Conservation (phyloP, 2,329 filamentous ascomycete species). For the Pseudogymnoascus pannorum region DNA sequence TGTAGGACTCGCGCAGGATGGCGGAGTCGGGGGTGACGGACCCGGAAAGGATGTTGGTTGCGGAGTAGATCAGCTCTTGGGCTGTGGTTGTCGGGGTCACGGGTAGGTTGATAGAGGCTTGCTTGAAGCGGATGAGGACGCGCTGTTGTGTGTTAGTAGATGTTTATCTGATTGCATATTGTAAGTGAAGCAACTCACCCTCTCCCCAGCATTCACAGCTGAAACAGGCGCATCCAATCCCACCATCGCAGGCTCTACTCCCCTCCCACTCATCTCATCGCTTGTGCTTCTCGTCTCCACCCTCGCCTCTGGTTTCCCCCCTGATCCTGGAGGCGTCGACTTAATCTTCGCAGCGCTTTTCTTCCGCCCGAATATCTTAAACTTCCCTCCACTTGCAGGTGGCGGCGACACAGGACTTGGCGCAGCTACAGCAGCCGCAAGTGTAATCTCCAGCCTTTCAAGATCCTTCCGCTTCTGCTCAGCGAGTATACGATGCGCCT, state of each 20-base stretch:
- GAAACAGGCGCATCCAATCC: constrained; percentile 70
- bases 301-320: constrained; percentile 12
- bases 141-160: constrained; percentile 38
- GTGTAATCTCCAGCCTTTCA: constrained; percentile 25
- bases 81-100: constrained; percentile 69
- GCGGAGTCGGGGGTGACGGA: constrained; percentile 57
- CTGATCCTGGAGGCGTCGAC: constrained; percentile 13
- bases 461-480: constrained; percentile 29
- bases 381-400: constrained; percentile 22
- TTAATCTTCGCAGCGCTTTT: constrained; percentile 19
- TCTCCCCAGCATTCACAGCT: constrained; percentile 71
- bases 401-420: neutral
- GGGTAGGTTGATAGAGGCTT: constrained; percentile 61
- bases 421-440: constrained; percentile 24
- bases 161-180: neutral
- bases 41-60: constrained; percentile 55
- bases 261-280: constrained; percentile 7
- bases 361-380: constrained; percentile 24
- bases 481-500: constrained; percentile 20
- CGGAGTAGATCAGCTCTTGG: constrained; percentile 62
- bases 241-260: constrained; percentile 13
- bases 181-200: constrained; percentile 45
- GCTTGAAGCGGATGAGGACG: constrained; percentile 66
- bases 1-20: constrained; percentile 72
- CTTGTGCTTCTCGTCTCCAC: constrained; percentile 14